phyloP scores from a whole-genome alignment of 2,329 filamentous ascomycete genomes.

The Colletotrichum sp. region DNA sequence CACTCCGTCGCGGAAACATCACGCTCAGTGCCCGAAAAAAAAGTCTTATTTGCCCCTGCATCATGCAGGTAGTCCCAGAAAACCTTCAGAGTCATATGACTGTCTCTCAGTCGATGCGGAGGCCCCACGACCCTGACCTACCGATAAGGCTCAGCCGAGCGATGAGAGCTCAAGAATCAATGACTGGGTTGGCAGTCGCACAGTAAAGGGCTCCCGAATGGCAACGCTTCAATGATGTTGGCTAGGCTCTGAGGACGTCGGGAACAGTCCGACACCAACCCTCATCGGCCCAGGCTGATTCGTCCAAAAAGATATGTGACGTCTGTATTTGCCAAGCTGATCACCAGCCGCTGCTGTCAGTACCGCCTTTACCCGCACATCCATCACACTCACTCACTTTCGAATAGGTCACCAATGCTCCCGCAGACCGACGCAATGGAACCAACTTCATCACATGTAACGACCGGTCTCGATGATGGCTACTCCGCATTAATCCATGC shows the following conservation, averaged over 20 bases:
- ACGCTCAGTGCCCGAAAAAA: too few species aligned
- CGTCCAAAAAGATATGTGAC: background rate
- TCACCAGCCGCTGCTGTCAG: background rate
- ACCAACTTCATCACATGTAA: background rate
- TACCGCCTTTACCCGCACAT: background rate
- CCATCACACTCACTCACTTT: background rate
- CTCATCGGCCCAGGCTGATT: background rate
- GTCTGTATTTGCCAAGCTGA: background rate
- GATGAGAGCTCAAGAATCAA: background rate
- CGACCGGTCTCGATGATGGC: background rate
- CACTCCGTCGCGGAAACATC: too few species aligned
- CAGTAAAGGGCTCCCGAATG: background rate
- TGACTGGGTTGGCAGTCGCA: background rate
- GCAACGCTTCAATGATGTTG: background rate
- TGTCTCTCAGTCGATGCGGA: background rate
- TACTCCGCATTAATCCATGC: background rate
- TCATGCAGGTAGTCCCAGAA: too few species aligned
- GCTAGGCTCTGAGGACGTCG: background rate
- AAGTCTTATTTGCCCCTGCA: too few species aligned
- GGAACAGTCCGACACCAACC: background rate
- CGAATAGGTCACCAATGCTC: background rate
- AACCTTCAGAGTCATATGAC: background rate
- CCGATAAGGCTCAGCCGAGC: background rate
- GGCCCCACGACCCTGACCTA: too few species aligned
- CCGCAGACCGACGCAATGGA: background rate